Evolutionary conservation across 2,329 filamentous ascomycete species (phyloP), one percentile per base, ranked within the genome.

Genomic region (Pseudogymnoascus sp.): DNA sequence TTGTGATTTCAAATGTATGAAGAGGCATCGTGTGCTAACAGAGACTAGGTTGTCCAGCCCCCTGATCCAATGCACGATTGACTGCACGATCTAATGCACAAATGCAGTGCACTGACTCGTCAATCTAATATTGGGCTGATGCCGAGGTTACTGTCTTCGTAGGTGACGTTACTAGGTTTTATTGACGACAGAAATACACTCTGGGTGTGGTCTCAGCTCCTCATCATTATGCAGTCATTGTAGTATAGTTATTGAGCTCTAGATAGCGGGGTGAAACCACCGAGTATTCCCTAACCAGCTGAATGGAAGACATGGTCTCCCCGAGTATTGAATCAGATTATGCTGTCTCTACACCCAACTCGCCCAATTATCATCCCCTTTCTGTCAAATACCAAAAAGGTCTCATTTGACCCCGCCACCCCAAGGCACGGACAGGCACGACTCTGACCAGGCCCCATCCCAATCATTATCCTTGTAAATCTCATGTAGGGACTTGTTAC

Each of bases 271-370:
- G n/a, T 53, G n/a, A 53, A 31, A 53, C 46, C n/a, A 31, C n/a
- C 25, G 25, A 53, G 6, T 53, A 53, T 31, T 31, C 46, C 46
- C 46, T 53, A 53, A 31, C 46, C 46, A 53, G 46, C 46, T 53
- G 46, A 53, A 53, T 31, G 18, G 11, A 53, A 53, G 46, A 53
- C 46, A 53, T 53, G 46, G n/a, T 31, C 4, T 31, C 11, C 46
- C 8, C 25, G n/a, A 16, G 8, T 7, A 53, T 31, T 31, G n/a
- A 53, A 53, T 53, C 25, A 53, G 12, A 31, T 31, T 53, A 25
- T 16, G 46, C 25, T 12, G 46, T 4, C n/a, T 49, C 21, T 31
- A 53, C 12, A 18, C n/a, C 43, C 25, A 31, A 53, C 25, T 9
- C 46, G n/a, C 46, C 25, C 43, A 14, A n/a, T 23, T 14, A 14